Percentiles rank a stretch among this genome's conserved stretches.
Conservation (phyloP, 495 filamentous ascomycete genomes). For the Pyrenopolyporus hunteri region DNA sequence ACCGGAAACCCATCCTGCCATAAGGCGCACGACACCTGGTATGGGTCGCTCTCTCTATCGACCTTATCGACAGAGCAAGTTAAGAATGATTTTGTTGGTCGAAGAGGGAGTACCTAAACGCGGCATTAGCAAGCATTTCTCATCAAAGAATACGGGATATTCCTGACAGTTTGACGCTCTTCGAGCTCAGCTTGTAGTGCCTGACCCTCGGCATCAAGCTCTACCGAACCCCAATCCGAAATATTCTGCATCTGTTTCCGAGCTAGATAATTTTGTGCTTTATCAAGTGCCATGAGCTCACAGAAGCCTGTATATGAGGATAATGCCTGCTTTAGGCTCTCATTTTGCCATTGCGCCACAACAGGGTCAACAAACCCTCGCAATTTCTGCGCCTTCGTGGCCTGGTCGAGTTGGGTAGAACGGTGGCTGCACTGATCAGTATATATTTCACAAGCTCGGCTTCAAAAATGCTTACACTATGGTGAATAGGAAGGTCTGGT, state of each 20-base stretch:
- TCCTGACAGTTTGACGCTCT: constrained; percentile 70
- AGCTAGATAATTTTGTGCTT: constrained; percentile 79
- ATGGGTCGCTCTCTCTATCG: constrained; percentile 68
- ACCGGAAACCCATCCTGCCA: constrained; percentile 84
- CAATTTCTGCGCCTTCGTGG: constrained; percentile 67
- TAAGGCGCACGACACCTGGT: constrained; percentile 71
- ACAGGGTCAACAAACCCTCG: constrained; percentile 78
- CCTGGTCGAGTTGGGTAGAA: constrained; percentile 72
- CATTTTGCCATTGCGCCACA: constrained; percentile 78
- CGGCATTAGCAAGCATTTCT: constrained; percentile 14
- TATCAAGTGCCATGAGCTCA: constrained; percentile 75
- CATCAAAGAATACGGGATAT: neutral
- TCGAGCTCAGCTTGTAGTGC: constrained; percentile 76
- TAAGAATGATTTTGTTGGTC: constrained; percentile 86
- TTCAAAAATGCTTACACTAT: constrained; percentile 70
- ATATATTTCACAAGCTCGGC: neutral
- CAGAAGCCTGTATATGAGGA: constrained; percentile 82
- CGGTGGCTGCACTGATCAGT: constrained; percentile 65
- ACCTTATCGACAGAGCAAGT: constrained; percentile 89
- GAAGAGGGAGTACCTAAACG: constrained; percentile 71
- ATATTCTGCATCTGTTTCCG: constrained; percentile 74
- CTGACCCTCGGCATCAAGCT: constrained; percentile 79
- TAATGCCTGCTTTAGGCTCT: constrained; percentile 68
- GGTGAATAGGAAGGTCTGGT: constrained; percentile 85
- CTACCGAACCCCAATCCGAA: constrained; percentile 78